phyloP scores from a whole-genome alignment of 179 eudicot genomes.

The Silene noctiflora region DNA sequence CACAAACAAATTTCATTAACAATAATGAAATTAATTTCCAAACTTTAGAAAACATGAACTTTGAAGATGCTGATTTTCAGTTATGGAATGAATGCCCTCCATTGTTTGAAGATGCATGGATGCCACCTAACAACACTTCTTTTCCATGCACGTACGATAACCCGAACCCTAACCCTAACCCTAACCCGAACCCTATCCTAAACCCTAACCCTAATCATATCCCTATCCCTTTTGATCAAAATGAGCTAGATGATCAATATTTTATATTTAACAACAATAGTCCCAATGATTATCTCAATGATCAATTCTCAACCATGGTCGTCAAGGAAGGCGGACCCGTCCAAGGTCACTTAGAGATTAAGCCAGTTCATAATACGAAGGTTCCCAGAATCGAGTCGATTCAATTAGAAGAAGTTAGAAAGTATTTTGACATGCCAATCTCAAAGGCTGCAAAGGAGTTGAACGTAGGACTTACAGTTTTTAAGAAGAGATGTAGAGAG shows the following conservation, averaged over 20 bases:
- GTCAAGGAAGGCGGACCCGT: constrained; percentile 15
- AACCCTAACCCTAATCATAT: neutral
- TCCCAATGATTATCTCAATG: neutral
- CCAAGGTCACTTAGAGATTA: neutral
- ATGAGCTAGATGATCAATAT: neutral
- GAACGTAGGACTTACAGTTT: constrained; percentile 70
- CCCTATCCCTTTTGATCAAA: constrained; percentile 1
- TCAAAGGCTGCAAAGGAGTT: constrained; percentile 67
- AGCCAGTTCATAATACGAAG: neutral
- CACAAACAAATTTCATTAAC: neutral
- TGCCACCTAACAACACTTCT: constrained; percentile 2
- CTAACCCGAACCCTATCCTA: neutral
- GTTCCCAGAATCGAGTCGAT: constrained; percentile 28
- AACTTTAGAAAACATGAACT: neutral
- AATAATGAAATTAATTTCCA: neutral
- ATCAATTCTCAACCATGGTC: constrained; percentile 16
- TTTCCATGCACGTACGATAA: constrained; percentile 1
- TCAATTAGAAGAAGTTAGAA: constrained; percentile 53
- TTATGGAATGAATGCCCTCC: constrained; percentile 25
- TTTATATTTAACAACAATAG: neutral
- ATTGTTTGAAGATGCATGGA: constrained; percentile 15
- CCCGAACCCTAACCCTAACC: neutral
- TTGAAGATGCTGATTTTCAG: constrained; percentile 6
- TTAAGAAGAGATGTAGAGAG: constrained; percentile 85
- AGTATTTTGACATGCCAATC: constrained; percentile 66